These are phyloP conservation scores for Rhododendron mucronatum DNA, from an alignment of 148 eudicot genomes.

Conservation along the genomic window DNA sequence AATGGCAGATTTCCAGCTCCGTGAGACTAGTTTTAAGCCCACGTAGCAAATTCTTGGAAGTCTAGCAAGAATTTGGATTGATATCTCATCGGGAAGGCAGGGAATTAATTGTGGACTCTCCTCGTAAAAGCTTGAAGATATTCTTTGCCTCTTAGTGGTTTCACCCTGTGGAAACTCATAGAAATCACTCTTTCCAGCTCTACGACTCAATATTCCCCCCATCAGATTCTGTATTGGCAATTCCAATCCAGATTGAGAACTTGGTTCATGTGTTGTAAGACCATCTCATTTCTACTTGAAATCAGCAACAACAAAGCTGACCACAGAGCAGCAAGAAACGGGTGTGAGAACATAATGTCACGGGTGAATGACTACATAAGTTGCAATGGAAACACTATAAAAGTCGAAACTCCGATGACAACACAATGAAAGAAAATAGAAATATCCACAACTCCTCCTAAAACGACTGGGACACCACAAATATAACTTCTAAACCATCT, in stretches of 20 bases:
- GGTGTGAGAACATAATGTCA: background rate
- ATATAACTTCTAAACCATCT: background rate
- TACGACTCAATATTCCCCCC: slow-evolving; percentile 50
- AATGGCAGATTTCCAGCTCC: slow-evolving; percentile 72
- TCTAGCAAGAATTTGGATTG: slow-evolving; percentile 85
- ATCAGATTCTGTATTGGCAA: slow-evolving; percentile 10
- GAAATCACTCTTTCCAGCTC: slow-evolving; percentile 18
- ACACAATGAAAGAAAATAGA: background rate
- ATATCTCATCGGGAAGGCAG: slow-evolving; percentile 88
- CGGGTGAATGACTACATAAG: background rate
- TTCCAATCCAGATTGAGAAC: background rate
- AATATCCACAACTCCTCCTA: background rate
- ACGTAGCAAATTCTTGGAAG: slow-evolving; percentile 64
- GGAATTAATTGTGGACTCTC: slow-evolving; percentile 70
- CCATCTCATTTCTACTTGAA: background rate
- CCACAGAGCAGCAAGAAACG: background rate
- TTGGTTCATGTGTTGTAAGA: background rate
- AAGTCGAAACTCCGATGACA: background rate
- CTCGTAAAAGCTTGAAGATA: slow-evolving; percentile 45
- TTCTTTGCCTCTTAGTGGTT: slow-evolving; percentile 61
- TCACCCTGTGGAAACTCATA: slow-evolving; percentile 35
- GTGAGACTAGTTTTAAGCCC: slow-evolving; percentile 62
- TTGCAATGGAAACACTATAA: background rate
- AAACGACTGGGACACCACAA: background rate
- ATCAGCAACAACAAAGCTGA: slow-evolving; percentile 7